phyloP scores from a whole-genome alignment of 352 stramenopile genomes.

The Globisporangium takayamanum region DNA sequence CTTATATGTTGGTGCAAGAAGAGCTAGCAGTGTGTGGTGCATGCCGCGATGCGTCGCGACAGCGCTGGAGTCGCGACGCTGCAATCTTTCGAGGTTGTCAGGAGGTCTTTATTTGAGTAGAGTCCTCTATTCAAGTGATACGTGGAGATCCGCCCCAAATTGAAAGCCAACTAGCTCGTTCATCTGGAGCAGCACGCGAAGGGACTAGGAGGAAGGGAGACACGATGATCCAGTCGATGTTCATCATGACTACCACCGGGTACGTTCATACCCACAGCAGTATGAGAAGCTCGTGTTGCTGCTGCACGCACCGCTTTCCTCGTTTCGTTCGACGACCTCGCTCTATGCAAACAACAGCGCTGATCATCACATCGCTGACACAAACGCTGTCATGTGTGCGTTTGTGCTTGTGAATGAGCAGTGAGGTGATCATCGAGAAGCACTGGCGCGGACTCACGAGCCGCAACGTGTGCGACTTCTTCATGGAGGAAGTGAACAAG shows the following conservation, averaged over 20 bases:
- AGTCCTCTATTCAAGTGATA: not conserved
- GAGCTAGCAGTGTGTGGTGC: not conserved
- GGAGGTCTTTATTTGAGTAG: not conserved
- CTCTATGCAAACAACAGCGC: not conserved
- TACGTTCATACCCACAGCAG: slow-evolving; percentile 14
- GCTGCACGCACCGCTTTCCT: not conserved
- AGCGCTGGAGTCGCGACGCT: not conserved
- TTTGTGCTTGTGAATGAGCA: slow-evolving; percentile 19
- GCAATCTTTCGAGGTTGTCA: not conserved
- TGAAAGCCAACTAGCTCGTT: not conserved
- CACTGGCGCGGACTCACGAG: slow-evolving; percentile 95
- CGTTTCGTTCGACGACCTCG: not conserved
- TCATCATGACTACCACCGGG: slow-evolving; percentile 94
- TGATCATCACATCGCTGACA: not conserved
- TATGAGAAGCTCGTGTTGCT: not conserved
- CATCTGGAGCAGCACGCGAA: not conserved
- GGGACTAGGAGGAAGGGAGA: not conserved
- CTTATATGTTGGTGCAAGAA: not conserved
- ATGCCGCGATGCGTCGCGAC: too few species aligned
- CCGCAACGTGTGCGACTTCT: slow-evolving; percentile 95
- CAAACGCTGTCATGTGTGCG: not conserved
- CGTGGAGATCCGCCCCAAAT: not conserved
- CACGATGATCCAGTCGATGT: slow-evolving; percentile 95
- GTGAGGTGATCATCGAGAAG: slow-evolving; percentile 98
- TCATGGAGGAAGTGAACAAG: slow-evolving; percentile 96